Evolutionary conservation across 495 filamentous ascomycete genomes (phyloP), one percentile per base, ranked within the genome.

Genomic region (Pseudotulostoma volvatum): DNA sequence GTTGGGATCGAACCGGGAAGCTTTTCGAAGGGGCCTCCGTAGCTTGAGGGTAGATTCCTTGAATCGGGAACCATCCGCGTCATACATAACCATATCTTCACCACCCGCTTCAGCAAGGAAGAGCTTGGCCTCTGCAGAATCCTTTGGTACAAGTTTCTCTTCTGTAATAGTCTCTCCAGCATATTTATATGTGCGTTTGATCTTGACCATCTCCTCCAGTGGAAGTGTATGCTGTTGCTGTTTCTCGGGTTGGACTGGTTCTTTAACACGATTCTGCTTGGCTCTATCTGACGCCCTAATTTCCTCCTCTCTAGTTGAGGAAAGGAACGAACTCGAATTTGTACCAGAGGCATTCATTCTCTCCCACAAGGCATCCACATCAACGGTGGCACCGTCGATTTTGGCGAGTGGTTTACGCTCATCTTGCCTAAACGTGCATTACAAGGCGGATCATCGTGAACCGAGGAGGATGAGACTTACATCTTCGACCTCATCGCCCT

Each of bases 331-430:
- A 16, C 49, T 51, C 17, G 43, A 7, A 0, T 47, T 35, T 14
- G 36, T 43, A n/a, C 52, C 49, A 8, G 60, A 50, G 5, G 70
- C 59, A 16, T 71, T 77, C 82, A 97, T 83, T 47, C 74, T 68
- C 19, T 68, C 71, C 90, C 90, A 97, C 11, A 96, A 49, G 8
- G 75, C 75, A 43, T 96, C 79, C n/a, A 97, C 81, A 51, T 97
- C 82, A 34, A 90, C 61, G 8, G 87, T 93, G 7, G 79, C 77
- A 2, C 75, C 79, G 3, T 76, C 76, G 31, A 66, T 73, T 38
- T 59, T 67, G 4, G 72, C 66, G 21, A 76, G 57, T 13, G 69
- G 56, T 60, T 73, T 77, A 34, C 67, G 71, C 49, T 81, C 73
- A 54, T 71, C 67, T 44, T 74, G 70, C 53, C 76, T 85, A 50